phyloP scores from a whole-genome alignment of 2,329 filamentous ascomycete species.

The Nannizzia gypsea region DNA sequence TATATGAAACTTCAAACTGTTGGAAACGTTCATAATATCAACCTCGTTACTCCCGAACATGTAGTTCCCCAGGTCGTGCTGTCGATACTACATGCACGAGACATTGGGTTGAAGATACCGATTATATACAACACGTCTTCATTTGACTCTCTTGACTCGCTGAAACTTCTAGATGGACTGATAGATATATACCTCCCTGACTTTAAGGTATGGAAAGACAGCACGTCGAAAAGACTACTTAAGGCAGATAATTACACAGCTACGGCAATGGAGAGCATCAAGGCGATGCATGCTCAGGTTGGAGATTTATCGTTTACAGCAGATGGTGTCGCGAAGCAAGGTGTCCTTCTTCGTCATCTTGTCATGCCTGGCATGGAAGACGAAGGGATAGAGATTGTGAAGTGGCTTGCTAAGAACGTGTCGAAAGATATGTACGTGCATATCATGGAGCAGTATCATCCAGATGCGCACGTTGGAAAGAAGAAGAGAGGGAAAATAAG shows the following conservation, averaged over 20 bases:
- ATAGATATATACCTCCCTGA: constrained; percentile 82
- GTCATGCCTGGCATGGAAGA: constrained; percentile 73
- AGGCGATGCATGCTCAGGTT: constrained; percentile 68
- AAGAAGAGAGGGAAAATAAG: constrained; percentile 31
- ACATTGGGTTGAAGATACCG: constrained; percentile 57
- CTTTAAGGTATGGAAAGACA: constrained; percentile 67
- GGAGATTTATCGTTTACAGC: constrained; percentile 71
- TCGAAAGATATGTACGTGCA: constrained; percentile 68
- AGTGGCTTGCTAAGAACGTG: constrained; percentile 60
- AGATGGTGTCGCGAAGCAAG: constrained; percentile 69
- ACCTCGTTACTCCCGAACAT: constrained; percentile 76
- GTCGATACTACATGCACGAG: constrained; percentile 59
- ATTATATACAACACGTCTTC: constrained; percentile 78
- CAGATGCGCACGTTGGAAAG: constrained; percentile 71
- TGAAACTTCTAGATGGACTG: constrained; percentile 63
- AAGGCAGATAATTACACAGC: constrained; percentile 67
- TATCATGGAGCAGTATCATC: constrained; percentile 82
- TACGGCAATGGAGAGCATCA: constrained; percentile 63
- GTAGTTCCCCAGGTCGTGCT: constrained; percentile 73
- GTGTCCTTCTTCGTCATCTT: constrained; percentile 63
- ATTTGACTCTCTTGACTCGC: constrained; percentile 62
- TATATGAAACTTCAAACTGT: constrained; percentile 70
- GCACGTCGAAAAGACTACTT: constrained; percentile 56
- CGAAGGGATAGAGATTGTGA: constrained; percentile 63
- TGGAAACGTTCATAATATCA: constrained; percentile 80